phyloP scores from a whole-genome alignment of 2,329 filamentous ascomycete genomes.

The Aspergillus fumigatus region DNA sequence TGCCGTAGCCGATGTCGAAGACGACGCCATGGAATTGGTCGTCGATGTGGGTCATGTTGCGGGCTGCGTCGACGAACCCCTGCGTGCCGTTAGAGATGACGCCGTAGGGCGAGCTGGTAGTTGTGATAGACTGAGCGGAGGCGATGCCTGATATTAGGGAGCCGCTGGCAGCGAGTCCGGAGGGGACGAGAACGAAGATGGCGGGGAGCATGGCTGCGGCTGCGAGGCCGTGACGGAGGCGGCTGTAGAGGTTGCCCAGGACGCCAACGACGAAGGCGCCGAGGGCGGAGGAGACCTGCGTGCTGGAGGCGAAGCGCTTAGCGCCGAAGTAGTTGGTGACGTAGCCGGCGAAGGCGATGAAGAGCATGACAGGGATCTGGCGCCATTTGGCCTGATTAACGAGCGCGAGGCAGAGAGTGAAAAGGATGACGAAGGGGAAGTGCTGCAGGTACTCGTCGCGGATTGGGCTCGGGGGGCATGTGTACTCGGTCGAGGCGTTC shows the following conservation, averaged over 20 bases:
- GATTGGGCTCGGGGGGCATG: constrained; percentile 48
- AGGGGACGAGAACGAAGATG: constrained; percentile 70
- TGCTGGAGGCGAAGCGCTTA: constrained; percentile 63
- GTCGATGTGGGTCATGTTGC: constrained; percentile 18
- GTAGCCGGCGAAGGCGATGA: constrained; percentile 71
- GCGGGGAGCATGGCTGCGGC: constrained; percentile 83
- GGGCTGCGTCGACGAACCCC: constrained; percentile 27
- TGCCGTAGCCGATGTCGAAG: constrained; percentile 46
- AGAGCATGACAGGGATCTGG: constrained; percentile 72
- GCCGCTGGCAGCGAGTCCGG: constrained; percentile 56
- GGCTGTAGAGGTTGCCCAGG: constrained; percentile 73
- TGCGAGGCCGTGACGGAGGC: constrained; percentile 69
- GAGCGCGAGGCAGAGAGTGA: constrained; percentile 70
- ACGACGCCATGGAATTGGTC: constrained; percentile 26
- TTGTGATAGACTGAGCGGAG: constrained; percentile 52
- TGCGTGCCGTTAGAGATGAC: constrained; percentile 43
- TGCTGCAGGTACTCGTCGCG: constrained; percentile 48
- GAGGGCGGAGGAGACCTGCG: constrained; percentile 72
- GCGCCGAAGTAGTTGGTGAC: constrained; percentile 73
- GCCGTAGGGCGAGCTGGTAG: constrained; percentile 27
- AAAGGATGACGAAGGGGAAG: constrained; percentile 71
- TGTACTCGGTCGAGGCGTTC: constrained; percentile 48
- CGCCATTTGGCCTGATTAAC: constrained; percentile 81
- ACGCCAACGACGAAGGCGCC: constrained; percentile 77
- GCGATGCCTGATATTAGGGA: constrained; percentile 55